These are phyloP conservation scores for Rhodotorula graminis DNA, from an alignment of 768 basidiomycete species.

Conservation along the genomic window DNA sequence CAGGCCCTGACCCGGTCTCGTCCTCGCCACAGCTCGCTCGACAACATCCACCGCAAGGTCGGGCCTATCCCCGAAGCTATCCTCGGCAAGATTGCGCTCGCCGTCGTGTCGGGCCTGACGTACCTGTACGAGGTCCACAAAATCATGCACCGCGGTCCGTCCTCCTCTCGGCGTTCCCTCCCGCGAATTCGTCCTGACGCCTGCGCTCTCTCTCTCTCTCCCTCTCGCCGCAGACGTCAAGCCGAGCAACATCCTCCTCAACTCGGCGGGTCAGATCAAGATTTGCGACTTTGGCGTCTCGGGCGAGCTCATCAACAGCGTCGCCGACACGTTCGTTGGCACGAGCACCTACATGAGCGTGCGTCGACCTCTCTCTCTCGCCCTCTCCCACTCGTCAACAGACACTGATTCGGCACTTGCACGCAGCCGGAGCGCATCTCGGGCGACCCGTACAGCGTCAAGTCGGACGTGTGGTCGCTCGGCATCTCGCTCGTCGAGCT, in stretches of 20 bases:
- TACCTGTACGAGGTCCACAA: slow-evolving; percentile 96
- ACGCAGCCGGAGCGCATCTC: slow-evolving; percentile 95
- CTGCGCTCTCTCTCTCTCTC: no score
- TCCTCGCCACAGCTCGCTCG: slow-evolving; percentile 46
- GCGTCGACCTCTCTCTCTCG: slow-evolving; percentile 39
- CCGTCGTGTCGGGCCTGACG: slow-evolving; percentile 88
- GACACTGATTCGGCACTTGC: not conserved
- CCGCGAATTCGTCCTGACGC: not conserved
- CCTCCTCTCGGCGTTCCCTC: not conserved
- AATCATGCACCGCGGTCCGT: slow-evolving; percentile 94
- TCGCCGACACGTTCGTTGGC: slow-evolving; percentile 97
- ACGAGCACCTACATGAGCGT: slow-evolving; percentile 99
- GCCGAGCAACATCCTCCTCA: slow-evolving; percentile 93
- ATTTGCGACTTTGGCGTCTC: slow-evolving; percentile 99
- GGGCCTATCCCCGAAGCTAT: slow-evolving; percentile 89
- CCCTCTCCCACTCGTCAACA: not conserved
- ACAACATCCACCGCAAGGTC: slow-evolving; percentile 92
- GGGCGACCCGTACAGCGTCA: slow-evolving; percentile 95
- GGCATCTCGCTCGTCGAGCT: slow-evolving; percentile 96
- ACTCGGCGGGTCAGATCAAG: slow-evolving; percentile 92
- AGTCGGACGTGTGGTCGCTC: slow-evolving; percentile 98
- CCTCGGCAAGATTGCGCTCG: slow-evolving; percentile 87
- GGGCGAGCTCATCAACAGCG: slow-evolving; percentile 96
- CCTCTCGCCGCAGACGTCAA: slow-evolving; percentile 76
- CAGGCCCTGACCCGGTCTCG: not conserved